Evolutionary conservation across 495 filamentous ascomycete species (phyloP).

Genomic region (Penicillium verhagenii): DNA sequence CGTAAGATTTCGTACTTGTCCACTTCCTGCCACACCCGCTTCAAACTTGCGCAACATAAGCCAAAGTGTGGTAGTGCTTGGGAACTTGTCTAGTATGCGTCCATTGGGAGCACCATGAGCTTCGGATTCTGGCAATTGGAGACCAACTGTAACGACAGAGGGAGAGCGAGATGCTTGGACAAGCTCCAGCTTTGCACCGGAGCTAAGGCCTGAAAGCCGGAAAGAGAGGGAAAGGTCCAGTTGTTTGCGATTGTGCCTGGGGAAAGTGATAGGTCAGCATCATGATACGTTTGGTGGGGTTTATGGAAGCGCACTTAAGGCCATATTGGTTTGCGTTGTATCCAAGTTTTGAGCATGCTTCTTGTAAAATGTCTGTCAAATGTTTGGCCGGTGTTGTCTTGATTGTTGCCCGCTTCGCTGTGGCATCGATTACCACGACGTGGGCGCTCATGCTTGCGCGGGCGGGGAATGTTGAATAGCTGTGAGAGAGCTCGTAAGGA

Average conservation of each 20-base stretch:
- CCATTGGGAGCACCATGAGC: constrained; percentile 52
- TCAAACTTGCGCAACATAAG: constrained; percentile 86
- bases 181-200: constrained; percentile 90
- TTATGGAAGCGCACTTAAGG: constrained; percentile 62
- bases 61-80: constrained; percentile 84
- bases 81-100: constrained; percentile 77
- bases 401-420: constrained; percentile 69
- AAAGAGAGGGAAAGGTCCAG: constrained; percentile 81
- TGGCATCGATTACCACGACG: constrained; percentile 80
- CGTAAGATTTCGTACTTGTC: constrained; percentile 69
- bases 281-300: not conserved
- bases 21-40: constrained; percentile 54
- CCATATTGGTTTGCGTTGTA: constrained; percentile 70
- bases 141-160: constrained; percentile 76
- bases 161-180: constrained; percentile 80
- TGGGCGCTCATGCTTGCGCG: constrained; percentile 70
- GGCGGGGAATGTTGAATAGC: not conserved
- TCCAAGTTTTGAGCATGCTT: constrained; percentile 80
- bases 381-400: constrained; percentile 79
- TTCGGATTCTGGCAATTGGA: constrained; percentile 74
- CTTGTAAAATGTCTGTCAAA: constrained; percentile 77
- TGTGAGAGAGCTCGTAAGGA: not conserved
- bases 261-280: constrained; percentile 15
- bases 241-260: constrained; percentile 74
- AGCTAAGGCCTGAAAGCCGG: constrained; percentile 79